Conservation (phyloP, 2,329 filamentous ascomycete genomes). For the Beauveria sp. region DNA sequence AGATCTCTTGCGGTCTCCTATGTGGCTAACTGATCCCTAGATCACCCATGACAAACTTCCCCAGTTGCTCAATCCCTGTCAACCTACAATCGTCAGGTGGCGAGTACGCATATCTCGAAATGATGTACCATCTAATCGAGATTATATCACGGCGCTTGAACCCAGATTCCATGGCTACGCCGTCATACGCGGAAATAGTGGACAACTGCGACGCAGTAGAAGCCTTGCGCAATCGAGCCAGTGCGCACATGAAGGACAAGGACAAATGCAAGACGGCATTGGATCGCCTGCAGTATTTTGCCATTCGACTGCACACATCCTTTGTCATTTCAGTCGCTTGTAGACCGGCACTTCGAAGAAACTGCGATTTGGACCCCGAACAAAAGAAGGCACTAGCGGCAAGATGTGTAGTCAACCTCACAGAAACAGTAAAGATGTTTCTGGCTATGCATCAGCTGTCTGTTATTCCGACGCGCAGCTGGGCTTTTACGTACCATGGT, state of each 20-base stretch:
- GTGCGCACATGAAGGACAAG: conserved; percentile 48
- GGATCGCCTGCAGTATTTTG: conserved; percentile 56
- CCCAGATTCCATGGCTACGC: conserved; percentile 43
- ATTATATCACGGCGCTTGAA: conserved; percentile 52
- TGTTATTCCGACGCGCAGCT: conserved; percentile 58
- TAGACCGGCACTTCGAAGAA: conserved; percentile 51
- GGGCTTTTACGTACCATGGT: conserved; percentile 62
- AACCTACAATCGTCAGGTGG: conserved; percentile 34
- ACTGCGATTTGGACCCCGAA: conserved; percentile 40
- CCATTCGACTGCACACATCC: conserved; percentile 56
- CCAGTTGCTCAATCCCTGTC: conserved; percentile 46
- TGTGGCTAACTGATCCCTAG: conserved; percentile 23
- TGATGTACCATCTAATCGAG: conserved; percentile 57
- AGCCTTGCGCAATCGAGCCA: conserved; percentile 40
- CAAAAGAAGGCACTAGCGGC: conserved; percentile 50
- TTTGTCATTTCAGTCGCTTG: conserved; percentile 60
- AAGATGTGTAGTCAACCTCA: conserved; percentile 54
- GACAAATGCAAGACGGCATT: conserved; percentile 57
- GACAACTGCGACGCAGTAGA: conserved; percentile 50
- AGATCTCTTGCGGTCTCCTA: conserved; percentile 7
- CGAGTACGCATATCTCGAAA: conserved; percentile 53
- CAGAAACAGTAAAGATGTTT: conserved; percentile 61
- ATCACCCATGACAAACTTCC: conserved; percentile 55
- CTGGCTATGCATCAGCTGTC: conserved; percentile 61
- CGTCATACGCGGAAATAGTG: conserved; percentile 47